Evolutionary conservation across 192 early-diverging fungal genomes (phyloP).

Genomic region (Backusella psychrophila): DNA sequence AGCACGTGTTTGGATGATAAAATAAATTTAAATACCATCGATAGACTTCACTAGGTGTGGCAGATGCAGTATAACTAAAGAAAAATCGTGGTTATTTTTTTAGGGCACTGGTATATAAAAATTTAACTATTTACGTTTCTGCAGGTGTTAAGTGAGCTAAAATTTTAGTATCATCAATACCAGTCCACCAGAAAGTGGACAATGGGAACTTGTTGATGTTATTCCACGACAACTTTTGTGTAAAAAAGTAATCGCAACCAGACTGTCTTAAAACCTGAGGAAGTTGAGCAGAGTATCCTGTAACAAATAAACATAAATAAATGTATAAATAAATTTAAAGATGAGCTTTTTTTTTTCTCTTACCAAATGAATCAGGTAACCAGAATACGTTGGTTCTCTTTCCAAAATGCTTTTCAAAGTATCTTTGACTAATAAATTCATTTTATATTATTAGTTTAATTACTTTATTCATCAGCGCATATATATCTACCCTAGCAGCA

Average conservation of each 20-base stretch:
- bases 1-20: not conserved
- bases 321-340: not conserved
- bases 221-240: conserved; percentile 99
- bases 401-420: conserved; percentile 81
- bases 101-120: not conserved
- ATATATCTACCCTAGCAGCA: conserved; percentile 71
- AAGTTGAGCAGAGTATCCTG: conserved; percentile 79
- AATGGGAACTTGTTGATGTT: conserved; percentile 99
- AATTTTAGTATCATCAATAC: conserved; percentile 83
- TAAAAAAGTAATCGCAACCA: conserved; percentile 96
- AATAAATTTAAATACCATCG: conserved; percentile 15
- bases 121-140: conserved; percentile 27
- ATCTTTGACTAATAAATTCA: conserved; percentile 60
- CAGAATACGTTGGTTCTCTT: conserved; percentile 78
- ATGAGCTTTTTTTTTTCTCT: not conserved
- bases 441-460: not conserved
- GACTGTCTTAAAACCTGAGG: conserved; percentile 88
- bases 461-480: not conserved
- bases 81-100: not conserved
- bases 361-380: conserved; percentile 95
- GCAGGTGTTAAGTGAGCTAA: conserved; percentile 37
- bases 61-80: conserved; percentile 28
- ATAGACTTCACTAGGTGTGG: conserved; percentile 30
- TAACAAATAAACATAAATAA: not conserved
- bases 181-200: conserved; percentile 95